Evolutionary conservation across 345 rosid genomes (phyloP).

Genomic region (Theobroma cacao): DNA sequence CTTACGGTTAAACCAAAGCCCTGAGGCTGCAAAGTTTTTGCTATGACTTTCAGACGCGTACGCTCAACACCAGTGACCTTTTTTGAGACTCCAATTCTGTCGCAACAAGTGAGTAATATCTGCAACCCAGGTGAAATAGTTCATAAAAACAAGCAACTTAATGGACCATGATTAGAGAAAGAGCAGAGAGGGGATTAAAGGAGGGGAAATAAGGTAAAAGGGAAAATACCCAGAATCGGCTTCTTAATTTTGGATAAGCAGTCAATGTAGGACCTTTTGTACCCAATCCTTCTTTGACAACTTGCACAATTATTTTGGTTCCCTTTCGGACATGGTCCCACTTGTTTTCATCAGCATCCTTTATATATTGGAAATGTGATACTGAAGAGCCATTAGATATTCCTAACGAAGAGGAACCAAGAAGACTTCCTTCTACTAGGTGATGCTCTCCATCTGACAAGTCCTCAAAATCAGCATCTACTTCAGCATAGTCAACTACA

Average conservation of each 20-base stretch:
- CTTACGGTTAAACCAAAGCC: conserved; percentile 92
- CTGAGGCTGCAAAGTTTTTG: conserved; percentile 85
- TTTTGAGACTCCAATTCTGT: conserved; percentile 78
- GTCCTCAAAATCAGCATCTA: conserved; percentile 41
- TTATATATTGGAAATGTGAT: conserved; percentile 33
- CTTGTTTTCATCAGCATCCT: conserved; percentile 46
- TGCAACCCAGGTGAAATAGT: conserved; percentile 31
- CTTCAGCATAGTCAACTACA: conserved; percentile 45
- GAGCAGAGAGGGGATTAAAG: conserved; percentile 6
- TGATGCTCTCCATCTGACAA: conserved; percentile 42
- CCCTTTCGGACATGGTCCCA: conserved; percentile 85
- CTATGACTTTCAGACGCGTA: conserved; percentile 82
- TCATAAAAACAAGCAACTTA: background rate
- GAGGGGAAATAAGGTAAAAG: background rate
- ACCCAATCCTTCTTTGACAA: conserved; percentile 96
- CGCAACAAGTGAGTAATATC: conserved; percentile 62
- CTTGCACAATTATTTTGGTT: conserved; percentile 92
- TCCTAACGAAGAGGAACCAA: conserved; percentile 29
- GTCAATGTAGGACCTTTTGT: conserved; percentile 89
- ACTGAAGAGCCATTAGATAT: conserved; percentile 27
- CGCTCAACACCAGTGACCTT: conserved; percentile 80
- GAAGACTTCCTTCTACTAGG: conserved; percentile 39
- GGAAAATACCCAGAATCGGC: conserved; percentile 88
- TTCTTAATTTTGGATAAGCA: conserved; percentile 83
- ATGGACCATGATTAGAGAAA: conserved; percentile 11